These are phyloP conservation scores for Teratosphaeriaceae sp. DNA, from an alignment of 2,329 filamentous ascomycete genomes.

Conservation along the genomic window DNA sequence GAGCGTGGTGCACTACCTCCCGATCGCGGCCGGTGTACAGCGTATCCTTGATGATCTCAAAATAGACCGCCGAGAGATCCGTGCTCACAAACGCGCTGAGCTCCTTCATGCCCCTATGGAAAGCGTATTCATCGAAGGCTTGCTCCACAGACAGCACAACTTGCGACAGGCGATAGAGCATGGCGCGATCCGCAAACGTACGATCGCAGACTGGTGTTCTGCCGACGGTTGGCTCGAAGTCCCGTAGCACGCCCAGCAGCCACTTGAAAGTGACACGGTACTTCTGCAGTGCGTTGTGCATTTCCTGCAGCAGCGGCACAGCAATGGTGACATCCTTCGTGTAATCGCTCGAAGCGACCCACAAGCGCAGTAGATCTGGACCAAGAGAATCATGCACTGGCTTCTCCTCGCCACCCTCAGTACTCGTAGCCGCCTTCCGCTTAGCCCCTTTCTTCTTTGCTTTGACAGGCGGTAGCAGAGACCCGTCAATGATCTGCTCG, in stretches of 20 bases:
- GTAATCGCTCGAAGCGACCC: slow-evolving; percentile 89
- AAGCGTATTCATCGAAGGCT: slow-evolving; percentile 67
- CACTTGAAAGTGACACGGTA: slow-evolving; percentile 88
- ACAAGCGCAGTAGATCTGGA: slow-evolving; percentile 78
- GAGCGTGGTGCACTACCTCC: slow-evolving; percentile 48
- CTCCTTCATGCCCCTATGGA: slow-evolving; percentile 66
- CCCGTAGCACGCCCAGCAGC: slow-evolving; percentile 61
- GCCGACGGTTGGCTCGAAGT: slow-evolving; percentile 31
- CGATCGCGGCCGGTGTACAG: slow-evolving; percentile 76
- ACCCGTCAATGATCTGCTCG: slow-evolving; percentile 76
- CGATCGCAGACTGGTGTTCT: slow-evolving; percentile 6
- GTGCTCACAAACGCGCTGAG: slow-evolving; percentile 76
- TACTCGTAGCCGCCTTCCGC: slow-evolving; percentile 14
- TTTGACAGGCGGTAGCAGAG: slow-evolving; percentile 64
- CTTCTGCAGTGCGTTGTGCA: slow-evolving; percentile 73
- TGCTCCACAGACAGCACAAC: slow-evolving; percentile 58
- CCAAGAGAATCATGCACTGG: slow-evolving; percentile 49
- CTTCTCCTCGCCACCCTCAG: slow-evolving; percentile 23
- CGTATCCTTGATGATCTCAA: slow-evolving; percentile 86
- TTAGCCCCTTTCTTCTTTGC: slow-evolving; percentile 40
- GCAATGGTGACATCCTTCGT: slow-evolving; percentile 82
- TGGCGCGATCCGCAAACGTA: slow-evolving; percentile 57
- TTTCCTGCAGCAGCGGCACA: slow-evolving; percentile 65
- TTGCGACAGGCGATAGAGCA: slow-evolving; percentile 64
- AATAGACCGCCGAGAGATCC: slow-evolving; percentile 87